A percentile compares a stretch with the other conserved stretches of the same genome.
phyloP scores from a whole-genome alignment of 2,329 filamentous ascomycete genomes.

The Pseudogymnoascus sp. region DNA sequence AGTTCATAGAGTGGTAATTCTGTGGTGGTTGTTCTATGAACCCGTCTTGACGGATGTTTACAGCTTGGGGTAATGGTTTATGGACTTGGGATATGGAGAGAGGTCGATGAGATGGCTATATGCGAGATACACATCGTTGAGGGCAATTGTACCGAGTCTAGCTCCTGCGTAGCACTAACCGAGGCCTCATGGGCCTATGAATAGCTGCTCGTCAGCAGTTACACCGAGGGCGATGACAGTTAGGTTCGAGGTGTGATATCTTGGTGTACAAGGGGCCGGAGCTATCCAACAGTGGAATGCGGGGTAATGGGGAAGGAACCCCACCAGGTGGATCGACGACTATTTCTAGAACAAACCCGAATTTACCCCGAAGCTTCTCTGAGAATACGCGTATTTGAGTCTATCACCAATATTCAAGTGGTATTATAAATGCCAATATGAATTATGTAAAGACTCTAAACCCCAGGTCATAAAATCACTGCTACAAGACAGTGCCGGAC shows the following conservation, averaged over 20 bases:
- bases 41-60: background rate
- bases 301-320: background rate
- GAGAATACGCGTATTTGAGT: background rate
- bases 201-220: background rate
- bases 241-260: background rate
- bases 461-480: background rate
- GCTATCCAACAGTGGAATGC: background rate
- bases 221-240: background rate
- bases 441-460: background rate
- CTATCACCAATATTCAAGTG: background rate
- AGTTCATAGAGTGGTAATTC: background rate
- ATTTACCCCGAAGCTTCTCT: background rate
- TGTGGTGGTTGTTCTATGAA: background rate
- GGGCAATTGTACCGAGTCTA: background rate
- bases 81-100: background rate
- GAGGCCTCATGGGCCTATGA: background rate
- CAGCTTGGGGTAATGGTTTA: background rate
- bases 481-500: background rate
- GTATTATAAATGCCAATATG: background rate
- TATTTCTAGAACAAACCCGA: background rate
- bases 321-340: background rate
- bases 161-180: background rate
- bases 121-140: background rate
- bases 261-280: background rate
- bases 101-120: background rate